Evolutionary conservation across 768 basidiomycete genomes (phyloP).

Genomic region (Leucocoprinus leucothites): DNA sequence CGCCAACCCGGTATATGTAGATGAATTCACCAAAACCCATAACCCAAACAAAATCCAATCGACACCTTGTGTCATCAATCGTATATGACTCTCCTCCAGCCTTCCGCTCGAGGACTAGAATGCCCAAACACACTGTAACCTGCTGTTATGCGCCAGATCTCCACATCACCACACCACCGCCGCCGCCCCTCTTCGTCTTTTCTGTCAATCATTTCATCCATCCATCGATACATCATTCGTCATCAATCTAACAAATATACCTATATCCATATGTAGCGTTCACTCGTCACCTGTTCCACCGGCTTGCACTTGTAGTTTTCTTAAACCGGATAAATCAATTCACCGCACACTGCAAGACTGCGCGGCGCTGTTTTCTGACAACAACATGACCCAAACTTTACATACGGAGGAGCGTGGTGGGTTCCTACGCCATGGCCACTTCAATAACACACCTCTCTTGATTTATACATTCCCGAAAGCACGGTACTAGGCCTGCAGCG

Average conservation of each 20-base stretch:
- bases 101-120: too few relatives aligned
- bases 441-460: too few relatives aligned
- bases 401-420: conserved; percentile 10
- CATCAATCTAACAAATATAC: too few relatives aligned
- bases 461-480: too few relatives aligned
- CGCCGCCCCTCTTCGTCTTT: background rate
- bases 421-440: background rate
- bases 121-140: too few relatives aligned
- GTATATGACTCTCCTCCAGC: too few relatives aligned
- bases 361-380: background rate
- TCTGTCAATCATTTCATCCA: conserved; percentile 5
- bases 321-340: conserved; percentile 2
- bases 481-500: background rate
- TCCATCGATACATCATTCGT: background rate
- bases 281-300: conserved; percentile 2
- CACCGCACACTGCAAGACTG: background rate
- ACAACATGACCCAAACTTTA: background rate
- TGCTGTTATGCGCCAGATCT: too few relatives aligned
- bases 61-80: too few relatives aligned
- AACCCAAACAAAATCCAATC: too few relatives aligned
- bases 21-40: too few relatives aligned
- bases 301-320: background rate
- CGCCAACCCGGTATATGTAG: too few relatives aligned
- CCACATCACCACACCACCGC: background rate
- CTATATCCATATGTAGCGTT: too few relatives aligned